Base-by-base conservation (phyloP, 768 basidiomycete species). In the Russula griseocarnosa region DNA sequence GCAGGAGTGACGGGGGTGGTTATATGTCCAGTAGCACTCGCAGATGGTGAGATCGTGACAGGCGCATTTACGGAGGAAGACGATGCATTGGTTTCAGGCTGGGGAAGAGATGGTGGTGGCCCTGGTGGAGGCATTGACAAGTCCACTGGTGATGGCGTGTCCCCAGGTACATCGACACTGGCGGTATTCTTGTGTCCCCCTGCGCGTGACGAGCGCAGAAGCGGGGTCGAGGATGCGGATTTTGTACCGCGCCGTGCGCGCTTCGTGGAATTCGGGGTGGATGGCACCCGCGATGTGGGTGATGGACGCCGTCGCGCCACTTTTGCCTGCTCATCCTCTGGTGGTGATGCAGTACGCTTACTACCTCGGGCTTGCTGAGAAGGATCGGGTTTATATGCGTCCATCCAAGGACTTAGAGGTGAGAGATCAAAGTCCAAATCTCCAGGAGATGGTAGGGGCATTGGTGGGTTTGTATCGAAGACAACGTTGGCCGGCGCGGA, bases 51-150 rank as follows among this genome's bases (percentile, higher is more conserved):
- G 10, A 55, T 58, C 54, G 49, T 36, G 38, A 64, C 46, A 44
- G 52, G 36, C 55, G 50, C 20, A 42, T 55, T 62, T 30, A 47
- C 22, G 7, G 66, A 20, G 18, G 55, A 42, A 28, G 67, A 34
- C 18, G 65, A 46, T 44, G 66, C 20, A 16, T 36, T 46, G 32
- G 60, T 51, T 40, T 67, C 60, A 40, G 59, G 11, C 47, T 60
- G 66, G 16, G 38, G 1, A 40, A 40, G 16, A 18, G 63, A 44
- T 40, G 69, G 61, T 5, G 83, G 83, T 8, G 81, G 76, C 10
- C 89, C 90, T 9, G 92, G 91, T 0, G 94, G 93, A 1, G 92
- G 92, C 92, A 95, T 94, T 11, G 85, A 81, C 22, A 90, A 74
- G 75, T 96, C 94, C 1, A 96, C 92, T 2, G 94, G 93, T 6